Base-by-base conservation (phyloP, 768 basidiomycete genomes). In the Lyophyllum atratum region DNA sequence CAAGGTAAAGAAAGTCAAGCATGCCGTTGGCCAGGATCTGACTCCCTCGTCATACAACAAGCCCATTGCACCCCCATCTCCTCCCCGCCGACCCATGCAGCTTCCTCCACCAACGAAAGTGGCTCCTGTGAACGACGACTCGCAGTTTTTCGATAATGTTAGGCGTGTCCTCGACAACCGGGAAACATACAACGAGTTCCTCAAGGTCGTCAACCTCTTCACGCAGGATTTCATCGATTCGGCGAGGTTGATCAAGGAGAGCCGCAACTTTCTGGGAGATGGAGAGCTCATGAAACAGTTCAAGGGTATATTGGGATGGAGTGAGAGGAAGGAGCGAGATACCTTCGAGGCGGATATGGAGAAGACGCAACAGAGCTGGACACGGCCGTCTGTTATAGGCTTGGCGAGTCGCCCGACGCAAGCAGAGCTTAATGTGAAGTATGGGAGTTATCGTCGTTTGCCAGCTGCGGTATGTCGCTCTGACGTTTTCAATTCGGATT, bases 201-300 rank as follows among this genome's bases (percentile, higher is more conserved):
- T 99, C 59, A 97, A 95, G 68, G 77, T 98, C 44, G 83, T 98
- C 63, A 98, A 98, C 71, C 80, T 99, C 2, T 99, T 95, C 67
- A 91, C 93, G 2, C 93, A 96, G 68, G 93, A 95, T 58, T 86
- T 92, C 66, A 96, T 99, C 64, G 95, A 98, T 65, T 85, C 87
- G 1, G 83, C 86, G 24, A 85, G 89, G 15, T 82, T 98, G 9
- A 81, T 98, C 47, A 86, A 90, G 61, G 90, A 95, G 64, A 86
- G 86, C 31, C 78, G 84, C 22, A 82, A 86, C 57, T 98, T 92
- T 69, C 86, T 71, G 71, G 85, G 85, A 0, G 89, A 93, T 6
- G 82, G 84, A 12, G 93, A 95, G 44, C 74, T 97, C 19, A 84
- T 92, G 81, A 79, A 78, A 40, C 87, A 89, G 64, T 93, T 96